A percentile compares a stretch with the other conserved stretches of the same genome.
These are phyloP conservation scores for Acer negundo DNA, from an alignment of 345 rosid species.

Conservation along the genomic window DNA sequence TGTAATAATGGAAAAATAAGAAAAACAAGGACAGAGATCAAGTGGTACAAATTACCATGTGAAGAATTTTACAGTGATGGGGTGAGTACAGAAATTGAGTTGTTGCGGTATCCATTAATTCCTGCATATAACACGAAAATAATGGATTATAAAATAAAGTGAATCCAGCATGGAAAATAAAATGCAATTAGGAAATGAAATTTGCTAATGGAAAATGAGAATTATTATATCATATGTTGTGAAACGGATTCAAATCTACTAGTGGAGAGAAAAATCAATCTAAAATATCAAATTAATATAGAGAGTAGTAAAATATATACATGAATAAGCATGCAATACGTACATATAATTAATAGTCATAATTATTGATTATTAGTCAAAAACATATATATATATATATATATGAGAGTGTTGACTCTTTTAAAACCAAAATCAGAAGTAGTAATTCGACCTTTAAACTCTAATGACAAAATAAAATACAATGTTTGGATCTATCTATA, in stretches of 20 bases:
- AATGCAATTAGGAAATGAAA: neutral
- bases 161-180: neutral
- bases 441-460: neutral
- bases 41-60: constrained; percentile 6
- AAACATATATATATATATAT: neutral
- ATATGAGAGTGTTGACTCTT: neutral
- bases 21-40: neutral
- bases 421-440: neutral
- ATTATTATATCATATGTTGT: neutral
- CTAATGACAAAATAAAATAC: neutral
- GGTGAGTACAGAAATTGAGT: constrained; percentile 15
- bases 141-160: neutral
- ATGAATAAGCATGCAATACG: neutral
- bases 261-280: neutral
- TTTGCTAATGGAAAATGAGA: neutral
- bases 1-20: neutral
- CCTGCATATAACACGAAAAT: neutral
- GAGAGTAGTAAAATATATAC: neutral
- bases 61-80: constrained; percentile 9
- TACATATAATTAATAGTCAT: neutral
- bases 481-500: neutral
- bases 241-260: neutral
- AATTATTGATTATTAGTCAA: neutral
- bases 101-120: constrained; percentile 25
- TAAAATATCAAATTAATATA: neutral